Evolutionary conservation across 2,329 filamentous ascomycete species (phyloP).

Genomic region (Colletotrichum tabaci): DNA sequence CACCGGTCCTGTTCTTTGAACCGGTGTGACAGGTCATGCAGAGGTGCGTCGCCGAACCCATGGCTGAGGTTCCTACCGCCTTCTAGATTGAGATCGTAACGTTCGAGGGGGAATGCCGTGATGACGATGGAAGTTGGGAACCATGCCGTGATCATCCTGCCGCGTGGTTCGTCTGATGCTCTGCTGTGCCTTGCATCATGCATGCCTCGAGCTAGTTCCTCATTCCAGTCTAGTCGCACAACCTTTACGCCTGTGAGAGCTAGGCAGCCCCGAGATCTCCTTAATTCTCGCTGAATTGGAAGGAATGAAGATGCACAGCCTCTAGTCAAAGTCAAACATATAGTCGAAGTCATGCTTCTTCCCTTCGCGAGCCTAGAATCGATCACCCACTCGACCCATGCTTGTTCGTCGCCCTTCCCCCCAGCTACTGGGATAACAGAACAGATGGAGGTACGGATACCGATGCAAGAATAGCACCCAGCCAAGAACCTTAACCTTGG

Average conservation of each 20-base stretch:
- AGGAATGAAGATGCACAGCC: not conserved
- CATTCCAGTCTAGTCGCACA: not conserved
- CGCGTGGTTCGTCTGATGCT: not conserved
- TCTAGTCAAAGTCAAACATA: not conserved
- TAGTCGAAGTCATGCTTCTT: not conserved
- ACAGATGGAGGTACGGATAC: not conserved
- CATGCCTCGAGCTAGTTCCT: not conserved
- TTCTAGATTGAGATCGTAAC: not conserved
- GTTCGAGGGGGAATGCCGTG: not conserved
- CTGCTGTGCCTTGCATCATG: too few species aligned
- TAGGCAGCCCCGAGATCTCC: not conserved
- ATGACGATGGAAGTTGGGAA: not conserved
- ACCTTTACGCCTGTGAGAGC: not conserved
- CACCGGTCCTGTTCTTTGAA: not conserved
- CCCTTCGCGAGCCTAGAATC: not conserved
- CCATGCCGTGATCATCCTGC: not conserved
- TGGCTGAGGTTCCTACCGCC: not conserved
- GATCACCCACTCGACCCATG: too few species aligned
- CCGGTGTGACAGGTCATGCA: conserved; percentile 1
- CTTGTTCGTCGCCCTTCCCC: too few species aligned
- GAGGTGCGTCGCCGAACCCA: not conserved
- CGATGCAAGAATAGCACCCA: not conserved
- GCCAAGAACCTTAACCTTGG: not conserved
- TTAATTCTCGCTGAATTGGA: not conserved
- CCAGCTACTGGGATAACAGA: not conserved